Conservation (phyloP, 2,329 filamentous ascomycete species). For the Phoma sp. region DNA sequence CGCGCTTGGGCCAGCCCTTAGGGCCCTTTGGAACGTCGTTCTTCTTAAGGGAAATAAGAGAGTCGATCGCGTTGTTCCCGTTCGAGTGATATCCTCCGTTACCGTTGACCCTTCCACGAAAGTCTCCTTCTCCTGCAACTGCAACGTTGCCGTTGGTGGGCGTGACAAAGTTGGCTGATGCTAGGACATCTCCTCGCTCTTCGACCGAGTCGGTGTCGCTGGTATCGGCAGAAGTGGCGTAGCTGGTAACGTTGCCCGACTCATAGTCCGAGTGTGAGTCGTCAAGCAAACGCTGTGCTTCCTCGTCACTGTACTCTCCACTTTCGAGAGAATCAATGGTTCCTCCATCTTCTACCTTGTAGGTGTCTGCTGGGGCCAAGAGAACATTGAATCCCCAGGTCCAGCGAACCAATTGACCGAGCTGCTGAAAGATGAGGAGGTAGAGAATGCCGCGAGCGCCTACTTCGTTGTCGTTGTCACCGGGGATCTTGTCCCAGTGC, state of each 20-base stretch:
- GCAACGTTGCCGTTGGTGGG: slow-evolving; percentile 57
- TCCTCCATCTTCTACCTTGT: slow-evolving; percentile 65
- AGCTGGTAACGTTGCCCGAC: slow-evolving; percentile 54
- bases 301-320: slow-evolving; percentile 62
- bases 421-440: slow-evolving; percentile 94
- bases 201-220: slow-evolving; percentile 40
- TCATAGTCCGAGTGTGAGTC: slow-evolving; percentile 54
- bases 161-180: slow-evolving; percentile 45
- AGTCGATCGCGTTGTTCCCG: slow-evolving; percentile 59
- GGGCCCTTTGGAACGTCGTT: slow-evolving; percentile 39
- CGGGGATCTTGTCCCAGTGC: slow-evolving; percentile 89
- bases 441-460: slow-evolving; percentile 93
- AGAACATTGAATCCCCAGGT: slow-evolving; percentile 97
- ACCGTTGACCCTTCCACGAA: slow-evolving; percentile 47
- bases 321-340: slow-evolving; percentile 50
- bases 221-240: slow-evolving; percentile 41
- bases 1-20: slow-evolving; percentile 44
- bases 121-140: slow-evolving; percentile 46
- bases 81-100: slow-evolving; percentile 33
- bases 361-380: slow-evolving; percentile 80
- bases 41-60: slow-evolving; percentile 24
- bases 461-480: slow-evolving; percentile 95
- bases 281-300: slow-evolving; percentile 48
- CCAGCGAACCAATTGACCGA: slow-evolving; percentile 94
- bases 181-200: slow-evolving; percentile 39